phyloP scores from a whole-genome alignment of 139 green algal species.

The Chlorella sorokiniana region DNA sequence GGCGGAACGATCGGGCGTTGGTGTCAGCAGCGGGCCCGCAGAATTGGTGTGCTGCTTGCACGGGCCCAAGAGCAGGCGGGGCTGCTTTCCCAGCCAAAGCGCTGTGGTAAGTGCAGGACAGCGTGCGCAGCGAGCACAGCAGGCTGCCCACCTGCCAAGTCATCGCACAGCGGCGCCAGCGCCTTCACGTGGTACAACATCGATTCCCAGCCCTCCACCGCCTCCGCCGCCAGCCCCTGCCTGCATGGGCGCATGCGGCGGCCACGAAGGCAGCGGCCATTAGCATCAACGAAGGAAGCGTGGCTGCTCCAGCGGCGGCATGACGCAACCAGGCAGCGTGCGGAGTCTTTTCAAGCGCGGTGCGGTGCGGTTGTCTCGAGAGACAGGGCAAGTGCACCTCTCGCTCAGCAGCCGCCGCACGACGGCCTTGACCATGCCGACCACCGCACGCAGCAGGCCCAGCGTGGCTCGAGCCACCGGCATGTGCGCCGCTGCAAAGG shows the following conservation, averaged over 20 bases:
- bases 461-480: not conserved
- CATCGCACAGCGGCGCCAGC: not conserved
- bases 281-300: too few species aligned
- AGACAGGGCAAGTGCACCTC: conserved; percentile 2
- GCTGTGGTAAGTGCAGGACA: too few species aligned
- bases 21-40: not conserved
- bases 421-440: not conserved
- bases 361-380: not conserved
- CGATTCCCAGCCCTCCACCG: conserved; percentile 18
- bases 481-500: not conserved
- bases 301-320: too few species aligned
- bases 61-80: too few species aligned
- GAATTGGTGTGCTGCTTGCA: too few species aligned
- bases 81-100: too few species aligned
- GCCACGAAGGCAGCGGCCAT: too few species aligned
- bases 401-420: conserved; percentile 12
- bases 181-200: conserved; percentile 24
- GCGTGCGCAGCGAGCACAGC: too few species aligned
- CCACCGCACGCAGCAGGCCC: not conserved
- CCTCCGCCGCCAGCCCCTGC: not conserved
- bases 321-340: too few species aligned
- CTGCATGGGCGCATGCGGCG: too few species aligned
- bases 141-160: not conserved
- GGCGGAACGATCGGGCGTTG: not conserved
- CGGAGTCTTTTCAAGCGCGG: too few species aligned